Conservation (phyloP, 2,329 filamentous ascomycete species). For the Colletotrichum sp. region DNA sequence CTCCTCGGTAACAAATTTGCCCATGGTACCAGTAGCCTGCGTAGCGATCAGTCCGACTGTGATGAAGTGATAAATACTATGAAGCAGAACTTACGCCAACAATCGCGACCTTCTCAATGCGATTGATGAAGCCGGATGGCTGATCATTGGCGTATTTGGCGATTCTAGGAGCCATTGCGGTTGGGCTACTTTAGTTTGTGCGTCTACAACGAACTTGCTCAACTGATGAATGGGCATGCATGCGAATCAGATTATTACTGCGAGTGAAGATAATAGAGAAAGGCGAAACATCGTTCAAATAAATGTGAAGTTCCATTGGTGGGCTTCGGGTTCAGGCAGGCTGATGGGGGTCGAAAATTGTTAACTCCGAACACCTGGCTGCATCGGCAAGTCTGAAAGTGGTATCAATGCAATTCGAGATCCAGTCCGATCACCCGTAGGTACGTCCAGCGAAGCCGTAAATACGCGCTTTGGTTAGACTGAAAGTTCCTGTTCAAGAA, state of each 20-base stretch:
- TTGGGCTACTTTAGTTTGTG: background rate
- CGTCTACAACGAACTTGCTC: background rate
- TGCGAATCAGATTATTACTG: background rate
- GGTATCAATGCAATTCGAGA: background rate
- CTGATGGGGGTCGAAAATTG: background rate
- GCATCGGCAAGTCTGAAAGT: background rate
- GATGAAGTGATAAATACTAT: background rate
- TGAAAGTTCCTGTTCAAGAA: background rate
- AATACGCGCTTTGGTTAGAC: background rate
- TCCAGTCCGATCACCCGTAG: background rate
- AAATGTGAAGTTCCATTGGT: background rate
- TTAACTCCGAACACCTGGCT: background rate
- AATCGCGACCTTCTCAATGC: slow-evolving; percentile 48
- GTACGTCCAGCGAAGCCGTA: background rate
- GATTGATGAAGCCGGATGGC: slow-evolving; percentile 41
- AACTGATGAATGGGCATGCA: background rate
- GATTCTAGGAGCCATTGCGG: background rate
- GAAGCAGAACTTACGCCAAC: slow-evolving; percentile 44
- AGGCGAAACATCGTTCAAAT: background rate
- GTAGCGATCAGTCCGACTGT: background rate
- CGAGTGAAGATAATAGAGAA: background rate
- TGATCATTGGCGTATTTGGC: slow-evolving; percentile 37
- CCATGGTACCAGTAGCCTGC: slow-evolving; percentile 46
- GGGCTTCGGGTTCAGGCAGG: background rate
- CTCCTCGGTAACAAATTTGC: slow-evolving; percentile 40